Percentiles rank a stretch among this genome's conserved stretches.
Conservation (phyloP, 768 basidiomycete genomes). For the Tephrocybe sp. region DNA sequence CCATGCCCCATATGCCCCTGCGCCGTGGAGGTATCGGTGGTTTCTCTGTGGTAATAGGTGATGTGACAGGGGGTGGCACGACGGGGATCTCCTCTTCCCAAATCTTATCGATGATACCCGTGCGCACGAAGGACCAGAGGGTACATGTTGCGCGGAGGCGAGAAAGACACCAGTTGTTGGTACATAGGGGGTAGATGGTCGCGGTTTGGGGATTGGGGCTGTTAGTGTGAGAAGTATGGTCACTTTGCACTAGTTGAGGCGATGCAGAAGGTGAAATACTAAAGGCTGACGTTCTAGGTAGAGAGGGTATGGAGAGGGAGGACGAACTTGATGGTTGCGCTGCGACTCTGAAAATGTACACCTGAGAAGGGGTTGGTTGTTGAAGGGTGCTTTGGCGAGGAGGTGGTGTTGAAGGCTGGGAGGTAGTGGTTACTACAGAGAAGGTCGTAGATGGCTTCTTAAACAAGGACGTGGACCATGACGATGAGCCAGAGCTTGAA, state of each 20-base stretch:
- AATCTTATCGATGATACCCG: slow-evolving; percentile 76
- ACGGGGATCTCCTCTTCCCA: slow-evolving; percentile 81
- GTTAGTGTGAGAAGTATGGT: slow-evolving; percentile 15
- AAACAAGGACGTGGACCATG: slow-evolving; percentile 60
- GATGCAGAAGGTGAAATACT: slow-evolving; percentile 20
- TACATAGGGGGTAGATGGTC: slow-evolving; percentile 77
- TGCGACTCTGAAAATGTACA: slow-evolving; percentile 70
- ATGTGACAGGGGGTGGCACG: slow-evolving; percentile 22
- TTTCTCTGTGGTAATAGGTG: slow-evolving; percentile 32
- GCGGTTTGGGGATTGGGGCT: slow-evolving; percentile 28
- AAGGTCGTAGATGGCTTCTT: slow-evolving; percentile 40
- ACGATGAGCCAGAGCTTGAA: slow-evolving; percentile 28
- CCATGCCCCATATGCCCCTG: slow-evolving; percentile 66
- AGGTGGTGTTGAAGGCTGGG: slow-evolving; percentile 30
- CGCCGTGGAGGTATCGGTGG: slow-evolving; percentile 65
- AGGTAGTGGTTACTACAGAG: slow-evolving; percentile 25
- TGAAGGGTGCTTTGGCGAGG: slow-evolving; percentile 22
- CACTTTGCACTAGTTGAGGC: slow-evolving; percentile 29
- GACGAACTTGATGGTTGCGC: slow-evolving; percentile 28
- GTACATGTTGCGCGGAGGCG: slow-evolving; percentile 86
- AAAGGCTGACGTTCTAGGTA: slow-evolving; percentile 18
- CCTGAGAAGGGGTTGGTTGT: slow-evolving; percentile 36
- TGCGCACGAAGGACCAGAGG: slow-evolving; percentile 85
- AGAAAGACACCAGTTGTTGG: slow-evolving; percentile 80
- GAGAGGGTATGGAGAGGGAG: slow-evolving; percentile 29